Base-by-base conservation (phyloP, 768 basidiomycete genomes). In the Fomitopsis serialis region DNA sequence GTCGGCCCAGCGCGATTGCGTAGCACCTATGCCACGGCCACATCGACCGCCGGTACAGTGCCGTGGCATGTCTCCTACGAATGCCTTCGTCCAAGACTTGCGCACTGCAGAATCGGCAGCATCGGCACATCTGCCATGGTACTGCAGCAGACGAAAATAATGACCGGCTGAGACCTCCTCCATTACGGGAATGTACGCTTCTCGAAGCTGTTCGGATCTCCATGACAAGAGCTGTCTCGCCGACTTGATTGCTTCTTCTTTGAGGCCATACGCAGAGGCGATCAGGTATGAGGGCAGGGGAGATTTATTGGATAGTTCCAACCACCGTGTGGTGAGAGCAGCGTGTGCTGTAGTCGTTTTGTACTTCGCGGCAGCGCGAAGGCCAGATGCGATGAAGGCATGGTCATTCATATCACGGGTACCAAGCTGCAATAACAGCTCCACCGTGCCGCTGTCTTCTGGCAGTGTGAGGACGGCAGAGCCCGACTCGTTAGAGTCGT, bases 101-200 rank as follows among this genome's bases (percentile, higher is more conserved):
- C 13, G 7, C 6, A 40, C 8, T 15, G 37, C 19, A 40, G 4
- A 4, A 7, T 32, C 29, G 29, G 29, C 29, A 5, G 44, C 44
- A 10, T 11, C 21, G 5, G 17, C 23, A 27, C 44, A 45, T 3
- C 19, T 10, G 10, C 42, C 11, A n/a, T 51, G 52, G 34, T 54
- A 57, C 13, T 47, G 34, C 23, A 57, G 37, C 1, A 58, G 52
- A 5, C 53, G 53, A 5, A 50, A 42, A 22, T 58, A 58, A 2
- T 19, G 11, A 7, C 47, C 45, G 17, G 55, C 46, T 8, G 46
- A 42, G 22, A 25, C 40, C 6, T n/a, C 9, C 47, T 56, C 55
- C 55, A 56, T 52, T 17, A 43, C 50, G 2, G 15, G 32, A 9
- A 45, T 32, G 42, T 52, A 56, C 13, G n/a, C 40, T 7, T 15